Evolutionary conservation across 2,329 filamentous ascomycete genomes (phyloP).

Genomic region (Ascochyta viciae-villosae): DNA sequence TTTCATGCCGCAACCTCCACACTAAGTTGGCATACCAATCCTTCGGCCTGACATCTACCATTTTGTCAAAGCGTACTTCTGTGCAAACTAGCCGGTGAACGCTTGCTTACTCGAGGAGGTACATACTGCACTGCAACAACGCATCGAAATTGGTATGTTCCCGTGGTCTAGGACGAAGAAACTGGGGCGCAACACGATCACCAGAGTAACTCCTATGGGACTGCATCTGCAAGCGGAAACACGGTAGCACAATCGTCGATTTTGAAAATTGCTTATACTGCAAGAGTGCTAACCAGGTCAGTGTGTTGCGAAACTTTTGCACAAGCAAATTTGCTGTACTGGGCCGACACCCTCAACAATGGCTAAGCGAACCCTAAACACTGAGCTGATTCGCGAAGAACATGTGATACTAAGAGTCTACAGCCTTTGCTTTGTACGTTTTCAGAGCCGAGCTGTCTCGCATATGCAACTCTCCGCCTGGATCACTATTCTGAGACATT

Average conservation of each 20-base stretch:
- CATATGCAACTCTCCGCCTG: no score
- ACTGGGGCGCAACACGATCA: neutral
- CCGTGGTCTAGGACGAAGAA: slow-evolving; percentile 9
- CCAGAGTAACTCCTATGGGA: neutral
- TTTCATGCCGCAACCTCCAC: slow-evolving; percentile 9
- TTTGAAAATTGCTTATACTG: neutral
- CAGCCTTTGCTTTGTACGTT: no score
- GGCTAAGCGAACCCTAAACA: neutral
- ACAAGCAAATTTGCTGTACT: neutral
- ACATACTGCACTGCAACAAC: neutral
- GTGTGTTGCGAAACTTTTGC: neutral
- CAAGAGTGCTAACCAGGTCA: neutral
- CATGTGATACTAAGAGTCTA: no score
- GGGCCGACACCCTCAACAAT: neutral
- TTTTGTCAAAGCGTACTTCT: slow-evolving; percentile 1
- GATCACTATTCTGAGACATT: no score
- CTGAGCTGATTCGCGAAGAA: neutral
- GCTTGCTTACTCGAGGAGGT: slow-evolving; percentile 8
- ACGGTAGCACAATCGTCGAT: slow-evolving; percentile 1
- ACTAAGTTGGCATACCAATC: slow-evolving; percentile 1
- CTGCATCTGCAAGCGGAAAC: neutral
- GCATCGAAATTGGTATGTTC: slow-evolving; percentile 1
- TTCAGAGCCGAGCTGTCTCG: no score
- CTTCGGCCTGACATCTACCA: neutral
- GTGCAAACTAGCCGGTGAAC: slow-evolving; percentile 1